phyloP scores from a whole-genome alignment of 345 rosid species.

The Populus euphratica region DNA sequence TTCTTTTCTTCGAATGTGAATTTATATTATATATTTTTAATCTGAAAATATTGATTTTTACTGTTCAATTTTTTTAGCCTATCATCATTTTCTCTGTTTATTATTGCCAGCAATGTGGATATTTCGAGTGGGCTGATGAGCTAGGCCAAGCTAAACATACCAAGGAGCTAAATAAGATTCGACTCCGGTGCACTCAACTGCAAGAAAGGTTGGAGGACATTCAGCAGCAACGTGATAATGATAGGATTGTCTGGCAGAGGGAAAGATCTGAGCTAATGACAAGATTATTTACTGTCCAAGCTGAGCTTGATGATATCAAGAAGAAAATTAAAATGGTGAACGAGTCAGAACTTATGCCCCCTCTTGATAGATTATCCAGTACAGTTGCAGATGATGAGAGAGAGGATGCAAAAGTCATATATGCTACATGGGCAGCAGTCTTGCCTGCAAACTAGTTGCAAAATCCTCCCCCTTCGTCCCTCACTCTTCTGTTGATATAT shows the following conservation, averaged over 20 bases:
- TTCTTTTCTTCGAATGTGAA: background rate
- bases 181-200: slow-evolving; percentile 11
- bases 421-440: background rate
- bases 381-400: slow-evolving; percentile 1
- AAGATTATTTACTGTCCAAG: background rate
- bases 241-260: slow-evolving; percentile 1
- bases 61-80: background rate
- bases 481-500: background rate
- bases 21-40: too few relatives aligned
- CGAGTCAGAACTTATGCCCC: slow-evolving; percentile 25
- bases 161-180: slow-evolving; percentile 18
- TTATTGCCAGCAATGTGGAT: slow-evolving; percentile 18
- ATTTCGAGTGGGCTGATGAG: slow-evolving; percentile 18
- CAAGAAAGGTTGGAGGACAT: background rate
- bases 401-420: slow-evolving; percentile 9
- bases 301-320: slow-evolving; percentile 17
- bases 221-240: background rate
- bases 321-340: background rate
- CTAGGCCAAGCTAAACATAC: slow-evolving; percentile 3
- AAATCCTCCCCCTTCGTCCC: background rate
- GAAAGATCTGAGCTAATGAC: slow-evolving; percentile 16
- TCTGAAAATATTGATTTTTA: background rate
- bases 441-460: background rate
- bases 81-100: background rate
- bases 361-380: slow-evolving; percentile 1